These are phyloP conservation scores for Corymbia maculata DNA, from an alignment of 345 rosid genomes.

Conservation along the genomic window DNA sequence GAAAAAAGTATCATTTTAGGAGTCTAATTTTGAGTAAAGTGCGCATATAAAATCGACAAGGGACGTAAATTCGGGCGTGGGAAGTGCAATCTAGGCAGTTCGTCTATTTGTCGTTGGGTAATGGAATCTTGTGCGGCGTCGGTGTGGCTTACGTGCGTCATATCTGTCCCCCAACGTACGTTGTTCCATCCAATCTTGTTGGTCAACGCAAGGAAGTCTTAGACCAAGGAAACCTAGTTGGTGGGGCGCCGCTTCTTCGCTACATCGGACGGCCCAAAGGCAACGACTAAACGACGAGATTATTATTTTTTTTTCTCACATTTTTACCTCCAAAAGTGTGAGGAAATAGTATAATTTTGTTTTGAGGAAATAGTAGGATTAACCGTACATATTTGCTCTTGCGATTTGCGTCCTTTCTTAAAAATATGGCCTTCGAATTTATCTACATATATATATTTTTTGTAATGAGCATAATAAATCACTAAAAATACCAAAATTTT, in stretches of 20 bases:
- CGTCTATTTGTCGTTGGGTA: not conserved
- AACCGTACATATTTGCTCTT: not conserved
- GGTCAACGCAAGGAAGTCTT: not conserved
- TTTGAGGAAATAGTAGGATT: not conserved
- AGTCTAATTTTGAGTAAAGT: not conserved
- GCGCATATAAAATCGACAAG: not conserved
- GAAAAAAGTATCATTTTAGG: not conserved
- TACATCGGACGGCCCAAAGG: not conserved
- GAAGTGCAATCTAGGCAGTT: not conserved
- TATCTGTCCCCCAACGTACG: not conserved
- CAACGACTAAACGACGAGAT: not conserved
- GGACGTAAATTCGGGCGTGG: not conserved
- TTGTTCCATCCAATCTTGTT: not conserved
- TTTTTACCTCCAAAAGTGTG: not conserved
- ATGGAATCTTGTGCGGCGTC: not conserved
- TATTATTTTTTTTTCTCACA: not conserved
- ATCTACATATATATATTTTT: not conserved
- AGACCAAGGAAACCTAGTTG: not conserved
- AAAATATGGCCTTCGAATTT: not conserved
- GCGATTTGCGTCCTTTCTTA: not conserved
- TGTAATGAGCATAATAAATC: not conserved
- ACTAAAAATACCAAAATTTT: not conserved
- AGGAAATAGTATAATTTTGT: not conserved
- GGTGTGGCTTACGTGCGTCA: not conserved
- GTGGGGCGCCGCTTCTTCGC: not conserved